phyloP scores from a whole-genome alignment of 2,329 filamentous ascomycete genomes.

The Fonsecaea erecta region DNA sequence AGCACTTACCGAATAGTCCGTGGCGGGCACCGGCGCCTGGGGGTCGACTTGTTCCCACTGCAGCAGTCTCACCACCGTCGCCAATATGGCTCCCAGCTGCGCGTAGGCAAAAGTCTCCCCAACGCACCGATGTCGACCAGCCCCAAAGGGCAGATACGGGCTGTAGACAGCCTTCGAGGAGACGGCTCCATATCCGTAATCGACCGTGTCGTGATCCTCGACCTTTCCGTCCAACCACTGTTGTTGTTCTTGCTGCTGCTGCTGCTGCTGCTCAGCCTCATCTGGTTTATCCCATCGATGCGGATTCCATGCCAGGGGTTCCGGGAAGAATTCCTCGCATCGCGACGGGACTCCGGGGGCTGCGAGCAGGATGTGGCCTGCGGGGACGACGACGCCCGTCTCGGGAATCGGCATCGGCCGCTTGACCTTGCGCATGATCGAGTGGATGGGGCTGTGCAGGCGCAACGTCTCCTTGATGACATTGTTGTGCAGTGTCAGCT shows the following conservation, averaged over 20 bases:
- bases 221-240: constrained; percentile 42
- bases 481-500: constrained; percentile 79
- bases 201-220: constrained; percentile 68
- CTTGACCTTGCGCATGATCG: constrained; percentile 91
- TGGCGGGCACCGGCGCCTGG: constrained; percentile 61
- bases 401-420: constrained; percentile 76
- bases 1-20: constrained; percentile 65
- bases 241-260: constrained; percentile 62
- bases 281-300: constrained; percentile 64
- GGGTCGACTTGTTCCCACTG: constrained; percentile 64
- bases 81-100: constrained; percentile 68
- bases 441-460: constrained; percentile 90
- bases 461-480: constrained; percentile 91
- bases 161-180: constrained; percentile 81
- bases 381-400: constrained; percentile 71
- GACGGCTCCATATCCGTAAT: constrained; percentile 91
- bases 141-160: constrained; percentile 73
- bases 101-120: constrained; percentile 77
- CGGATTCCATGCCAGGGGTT: constrained; percentile 64
- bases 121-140: constrained; percentile 73
- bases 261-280: constrained; percentile 61
- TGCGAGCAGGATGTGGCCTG: constrained; percentile 77
- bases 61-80: constrained; percentile 65
- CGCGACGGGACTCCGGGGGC: constrained; percentile 76
- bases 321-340: constrained; percentile 64